Conservation (phyloP, 2,329 filamentous ascomycete genomes). For the Cladophialophora exuberans region DNA sequence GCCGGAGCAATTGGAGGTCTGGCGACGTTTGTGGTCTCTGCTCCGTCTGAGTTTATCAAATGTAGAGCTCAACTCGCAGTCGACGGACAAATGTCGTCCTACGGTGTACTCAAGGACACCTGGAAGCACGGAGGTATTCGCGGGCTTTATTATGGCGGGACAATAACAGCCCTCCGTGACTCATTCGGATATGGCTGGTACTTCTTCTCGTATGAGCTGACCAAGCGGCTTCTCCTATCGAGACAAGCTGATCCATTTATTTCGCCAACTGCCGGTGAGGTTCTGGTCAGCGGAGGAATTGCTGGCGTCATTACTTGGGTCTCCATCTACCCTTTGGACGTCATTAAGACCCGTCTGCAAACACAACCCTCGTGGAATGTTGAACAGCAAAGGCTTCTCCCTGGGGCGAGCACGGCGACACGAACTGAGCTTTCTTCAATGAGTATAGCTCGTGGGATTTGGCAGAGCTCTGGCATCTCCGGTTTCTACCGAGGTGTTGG, state of each 20-base stretch:
- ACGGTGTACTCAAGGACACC: slow-evolving; percentile 66
- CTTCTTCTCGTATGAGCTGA: slow-evolving; percentile 90
- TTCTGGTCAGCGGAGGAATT: slow-evolving; percentile 81
- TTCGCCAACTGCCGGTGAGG: slow-evolving; percentile 57
- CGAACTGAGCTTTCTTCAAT: slow-evolving; percentile 54
- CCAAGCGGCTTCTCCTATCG: slow-evolving; percentile 61
- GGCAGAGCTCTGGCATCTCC: slow-evolving; percentile 62
- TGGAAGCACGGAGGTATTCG: slow-evolving; percentile 61
- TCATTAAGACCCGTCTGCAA: slow-evolving; percentile 91
- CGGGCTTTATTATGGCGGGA: slow-evolving; percentile 80
- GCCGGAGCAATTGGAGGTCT: slow-evolving; percentile 82
- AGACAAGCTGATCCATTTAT: slow-evolving; percentile 34
- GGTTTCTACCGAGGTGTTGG: slow-evolving; percentile 75
- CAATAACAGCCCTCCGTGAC: slow-evolving; percentile 79
- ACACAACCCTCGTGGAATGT: slow-evolving; percentile 57
- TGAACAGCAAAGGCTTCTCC: slow-evolving; percentile 30
- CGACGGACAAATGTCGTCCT: slow-evolving; percentile 58
- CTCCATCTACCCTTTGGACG: slow-evolving; percentile 87
- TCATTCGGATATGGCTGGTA: slow-evolving; percentile 96
- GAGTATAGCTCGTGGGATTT: slow-evolving; percentile 67
- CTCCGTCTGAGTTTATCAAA: slow-evolving; percentile 89
- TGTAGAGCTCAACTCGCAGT: slow-evolving; percentile 76
- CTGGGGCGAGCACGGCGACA: slow-evolving; percentile 33
- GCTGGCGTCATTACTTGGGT: slow-evolving; percentile 88
- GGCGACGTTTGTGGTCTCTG: slow-evolving; percentile 81